These are phyloP conservation scores for Chrysoporthe austroafricana DNA, from an alignment of 2,329 filamentous ascomycete genomes.

Conservation along the genomic window DNA sequence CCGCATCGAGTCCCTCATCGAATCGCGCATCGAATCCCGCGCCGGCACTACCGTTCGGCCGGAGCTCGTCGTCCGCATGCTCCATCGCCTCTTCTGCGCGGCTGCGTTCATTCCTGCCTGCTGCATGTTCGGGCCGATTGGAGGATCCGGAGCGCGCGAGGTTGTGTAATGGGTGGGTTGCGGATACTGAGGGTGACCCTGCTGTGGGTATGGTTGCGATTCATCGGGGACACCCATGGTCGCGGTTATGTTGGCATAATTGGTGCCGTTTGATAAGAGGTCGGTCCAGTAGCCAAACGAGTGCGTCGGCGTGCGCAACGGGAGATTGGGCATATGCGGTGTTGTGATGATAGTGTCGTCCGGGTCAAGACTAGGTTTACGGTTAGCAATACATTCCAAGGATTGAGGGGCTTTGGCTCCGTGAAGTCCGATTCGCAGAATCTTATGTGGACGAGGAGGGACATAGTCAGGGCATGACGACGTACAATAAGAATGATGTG, in stretches of 20 bases:
- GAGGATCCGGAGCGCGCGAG: constrained; percentile 26
- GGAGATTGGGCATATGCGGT: constrained; percentile 26
- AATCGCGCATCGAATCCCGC: constrained; percentile 23
- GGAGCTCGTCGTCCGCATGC: constrained; percentile 29
- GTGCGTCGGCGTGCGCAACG: constrained; percentile 27
- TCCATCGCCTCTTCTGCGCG: constrained; percentile 28
- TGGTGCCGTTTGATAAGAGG: constrained; percentile 23
- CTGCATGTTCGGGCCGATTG: constrained; percentile 27
- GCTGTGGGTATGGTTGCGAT: constrained; percentile 25
- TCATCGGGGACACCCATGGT: constrained; percentile 26
- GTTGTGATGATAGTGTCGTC: constrained; percentile 30
- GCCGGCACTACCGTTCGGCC: constrained; percentile 26
- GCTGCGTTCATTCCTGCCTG: constrained; percentile 21
- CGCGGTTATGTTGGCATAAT: constrained; percentile 23
- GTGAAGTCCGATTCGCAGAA: background rate
- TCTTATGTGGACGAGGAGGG: background rate
- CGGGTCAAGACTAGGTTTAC: constrained; percentile 23
- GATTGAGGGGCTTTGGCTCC: background rate
- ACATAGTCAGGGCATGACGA: background rate
- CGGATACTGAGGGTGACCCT: constrained; percentile 24
- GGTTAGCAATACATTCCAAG: constrained; percentile 19
- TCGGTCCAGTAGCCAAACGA: constrained; percentile 30
- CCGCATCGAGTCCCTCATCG: constrained; percentile 12
- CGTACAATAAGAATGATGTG: constrained; percentile 29
- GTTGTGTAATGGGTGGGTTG: constrained; percentile 26